Evolutionary conservation across 345 rosid species (phyloP), one percentile per base, ranked within the genome.

Genomic region (Salix suchowensis): DNA sequence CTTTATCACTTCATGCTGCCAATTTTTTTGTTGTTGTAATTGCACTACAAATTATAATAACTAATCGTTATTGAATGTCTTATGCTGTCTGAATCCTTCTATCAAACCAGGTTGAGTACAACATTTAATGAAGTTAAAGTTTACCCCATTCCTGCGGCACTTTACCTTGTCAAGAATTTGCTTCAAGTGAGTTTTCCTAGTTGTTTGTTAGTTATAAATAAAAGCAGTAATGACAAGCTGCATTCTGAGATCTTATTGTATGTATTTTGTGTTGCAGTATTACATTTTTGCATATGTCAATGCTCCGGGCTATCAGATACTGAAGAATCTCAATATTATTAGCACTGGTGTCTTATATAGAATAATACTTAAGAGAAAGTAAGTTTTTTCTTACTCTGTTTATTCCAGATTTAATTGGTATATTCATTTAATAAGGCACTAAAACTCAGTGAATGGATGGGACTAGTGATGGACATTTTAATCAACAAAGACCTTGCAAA

Each of bases 271-370:
- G 67, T 85, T 81, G 89, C 90, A 92, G 97, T 96, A 96, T 84
- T 96, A 96, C 85, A 96, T 96, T 83, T 93, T 96, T 87, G 95
- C 99, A 16, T 96, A 96, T 69, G 97, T 92, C 65, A 96, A 92
- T 72, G 99, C 99, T 32, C 98, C 98, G 5, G 99, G 98, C 68
- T 93, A 96, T 80, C 99, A 93, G 86, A 96, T 96, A 85, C 85
- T 91, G 87, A 96, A 96, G 95, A 96, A 96, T 85, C 85, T 96
- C 69, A 96, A 96, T 82, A 96, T 93, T 55, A 93, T 96, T 75
- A 96, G 97, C 78, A 93, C 99, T 50, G 97, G 99, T 78, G 86
- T 96, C 80, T 85, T 96, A 77, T 93, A 96, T 85, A 88, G 91
- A 80, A 89, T 93, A 74, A 93, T 93, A 83, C 94, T 93, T 65